phyloP scores from a whole-genome alignment of 805 yeast genomes.

The Metschnikowia picachoensis region DNA sequence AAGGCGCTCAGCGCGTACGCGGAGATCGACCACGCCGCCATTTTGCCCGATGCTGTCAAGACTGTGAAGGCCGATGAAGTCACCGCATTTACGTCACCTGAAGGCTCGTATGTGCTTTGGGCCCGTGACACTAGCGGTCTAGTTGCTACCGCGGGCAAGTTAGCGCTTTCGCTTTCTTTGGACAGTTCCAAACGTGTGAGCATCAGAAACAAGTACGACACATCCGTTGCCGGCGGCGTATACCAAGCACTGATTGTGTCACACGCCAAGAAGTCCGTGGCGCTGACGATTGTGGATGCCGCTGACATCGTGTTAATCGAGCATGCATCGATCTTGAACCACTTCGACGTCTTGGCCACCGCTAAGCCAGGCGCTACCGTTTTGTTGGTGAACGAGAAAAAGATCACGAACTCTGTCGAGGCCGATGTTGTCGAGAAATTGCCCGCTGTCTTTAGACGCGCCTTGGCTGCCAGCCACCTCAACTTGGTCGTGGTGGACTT shows the following conservation, averaged over 20 bases:
- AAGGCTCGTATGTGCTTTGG: constrained; percentile 56
- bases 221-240: constrained; percentile 66
- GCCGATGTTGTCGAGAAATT: constrained; percentile 52
- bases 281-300: constrained; percentile 40
- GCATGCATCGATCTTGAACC: constrained; percentile 48
- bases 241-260: constrained; percentile 63
- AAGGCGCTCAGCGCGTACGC: constrained; percentile 45
- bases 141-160: constrained; percentile 53
- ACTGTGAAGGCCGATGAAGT: constrained; percentile 8
- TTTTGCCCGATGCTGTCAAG: constrained; percentile 23
- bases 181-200: constrained; percentile 50
- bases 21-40: constrained; percentile 25
- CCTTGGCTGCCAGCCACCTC: constrained; percentile 49
- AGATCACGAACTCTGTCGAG: constrained; percentile 34
- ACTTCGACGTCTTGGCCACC: constrained; percentile 60
- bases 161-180: constrained; percentile 68
- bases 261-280: constrained; percentile 7
- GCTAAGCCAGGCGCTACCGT: constrained; percentile 51
- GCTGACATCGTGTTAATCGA: constrained; percentile 68
- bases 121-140: constrained; percentile 60
- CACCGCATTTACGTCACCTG: constrained; percentile 41
- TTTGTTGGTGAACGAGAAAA: constrained; percentile 40
- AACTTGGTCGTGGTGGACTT: constrained; percentile 58
- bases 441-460: constrained; percentile 49
- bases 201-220: constrained; percentile 68